Percentiles rank a stretch among this genome's conserved stretches.
Evolutionary conservation across 1,284 basidiomycete genomes (phyloP).

Genomic region (Rhodotorula mucilaginosa): DNA sequence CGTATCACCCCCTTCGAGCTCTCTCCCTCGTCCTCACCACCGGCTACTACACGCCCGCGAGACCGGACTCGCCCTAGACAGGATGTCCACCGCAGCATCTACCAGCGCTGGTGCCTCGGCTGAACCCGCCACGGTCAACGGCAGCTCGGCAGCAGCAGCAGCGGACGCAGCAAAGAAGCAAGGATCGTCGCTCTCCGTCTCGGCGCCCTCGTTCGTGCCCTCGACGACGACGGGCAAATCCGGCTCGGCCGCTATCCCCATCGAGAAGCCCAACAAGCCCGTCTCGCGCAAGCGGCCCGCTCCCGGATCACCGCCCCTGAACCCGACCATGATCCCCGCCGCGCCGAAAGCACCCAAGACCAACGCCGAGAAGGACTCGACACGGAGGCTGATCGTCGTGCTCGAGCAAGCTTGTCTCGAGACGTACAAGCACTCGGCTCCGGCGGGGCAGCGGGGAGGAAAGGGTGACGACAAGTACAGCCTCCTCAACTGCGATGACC

Average conservation of each 20-base stretch:
- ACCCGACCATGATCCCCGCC: slow-evolving; percentile 74
- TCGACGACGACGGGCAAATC: slow-evolving; percentile 14
- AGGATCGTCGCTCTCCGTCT: slow-evolving; percentile 26
- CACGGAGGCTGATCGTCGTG: slow-evolving; percentile 79
- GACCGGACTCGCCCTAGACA: not conserved
- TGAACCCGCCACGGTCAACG: not conserved
- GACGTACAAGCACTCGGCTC: slow-evolving; percentile 73
- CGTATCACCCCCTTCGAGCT: not conserved
- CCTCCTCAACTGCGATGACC: slow-evolving; percentile 96
- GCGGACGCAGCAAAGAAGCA: not conserved
- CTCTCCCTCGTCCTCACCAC: not conserved
- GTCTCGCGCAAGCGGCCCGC: slow-evolving; percentile 38
- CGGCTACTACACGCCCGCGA: too few relatives aligned
- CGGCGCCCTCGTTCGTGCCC: slow-evolving; percentile 32
- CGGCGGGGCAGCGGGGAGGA: slow-evolving; percentile 50
- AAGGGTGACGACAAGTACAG: slow-evolving; percentile 88
- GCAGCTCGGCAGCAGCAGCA: not conserved
- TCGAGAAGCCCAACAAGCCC: slow-evolving; percentile 17
- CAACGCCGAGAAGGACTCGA: slow-evolving; percentile 58
- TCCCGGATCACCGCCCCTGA: slow-evolving; percentile 47
- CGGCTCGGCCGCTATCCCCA: slow-evolving; percentile 15
- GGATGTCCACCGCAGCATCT: not conserved
- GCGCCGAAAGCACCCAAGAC: slow-evolving; percentile 74
- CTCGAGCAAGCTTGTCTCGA: slow-evolving; percentile 89
- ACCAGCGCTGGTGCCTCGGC: not conserved